Percentiles rank a stretch among this genome's conserved stretches.
Conservation (phyloP, 371 early-diverging fungal species). For the Capillidium heterosporum region DNA sequence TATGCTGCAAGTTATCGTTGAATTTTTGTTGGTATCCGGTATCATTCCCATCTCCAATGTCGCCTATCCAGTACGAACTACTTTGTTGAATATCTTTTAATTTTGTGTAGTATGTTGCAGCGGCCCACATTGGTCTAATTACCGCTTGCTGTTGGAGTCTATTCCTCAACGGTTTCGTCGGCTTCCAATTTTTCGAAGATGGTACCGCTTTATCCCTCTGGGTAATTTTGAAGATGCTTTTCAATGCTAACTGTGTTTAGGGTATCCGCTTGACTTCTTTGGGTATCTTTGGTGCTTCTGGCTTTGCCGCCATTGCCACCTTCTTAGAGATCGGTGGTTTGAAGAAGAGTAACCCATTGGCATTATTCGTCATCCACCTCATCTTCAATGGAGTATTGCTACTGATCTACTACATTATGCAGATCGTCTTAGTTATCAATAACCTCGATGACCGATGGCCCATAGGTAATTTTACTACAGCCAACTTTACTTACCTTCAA, state of each 20-base stretch:
- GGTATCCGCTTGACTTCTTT: conserved; percentile 67
- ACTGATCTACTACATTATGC: conserved; percentile 67
- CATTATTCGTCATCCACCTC: conserved; percentile 70
- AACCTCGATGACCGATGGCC: conserved; percentile 93
- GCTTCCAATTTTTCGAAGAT: conserved; percentile 92
- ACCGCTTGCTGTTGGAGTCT: conserved; percentile 78
- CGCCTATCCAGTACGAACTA: conserved; percentile 57
- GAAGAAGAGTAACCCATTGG: conserved; percentile 33
- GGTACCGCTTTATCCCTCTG: conserved; percentile 79
- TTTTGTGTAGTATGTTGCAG: conserved; percentile 56
- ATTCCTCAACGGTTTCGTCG: conserved; percentile 85
- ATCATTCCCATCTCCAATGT: conserved; percentile 66
- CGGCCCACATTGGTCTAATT: conserved; percentile 59
- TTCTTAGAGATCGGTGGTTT: conserved; percentile 52
- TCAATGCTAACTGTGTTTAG: conserved; percentile 18
- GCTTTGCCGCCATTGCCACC: conserved; percentile 69
- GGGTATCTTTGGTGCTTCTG: conserved; percentile 49
- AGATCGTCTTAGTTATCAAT: conserved; percentile 81
- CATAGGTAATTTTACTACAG: conserved; percentile 19
- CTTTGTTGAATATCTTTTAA: neutral
- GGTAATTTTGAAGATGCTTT: conserved; percentile 11
- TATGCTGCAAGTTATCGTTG: conserved; percentile 58
- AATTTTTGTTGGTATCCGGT: conserved; percentile 68
- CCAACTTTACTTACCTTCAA: neutral
- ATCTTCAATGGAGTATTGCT: conserved; percentile 66